These are phyloP conservation scores for Cladosporium sp. DNA, from an alignment of 2,329 filamentous ascomycete genomes.

Conservation along the genomic window DNA sequence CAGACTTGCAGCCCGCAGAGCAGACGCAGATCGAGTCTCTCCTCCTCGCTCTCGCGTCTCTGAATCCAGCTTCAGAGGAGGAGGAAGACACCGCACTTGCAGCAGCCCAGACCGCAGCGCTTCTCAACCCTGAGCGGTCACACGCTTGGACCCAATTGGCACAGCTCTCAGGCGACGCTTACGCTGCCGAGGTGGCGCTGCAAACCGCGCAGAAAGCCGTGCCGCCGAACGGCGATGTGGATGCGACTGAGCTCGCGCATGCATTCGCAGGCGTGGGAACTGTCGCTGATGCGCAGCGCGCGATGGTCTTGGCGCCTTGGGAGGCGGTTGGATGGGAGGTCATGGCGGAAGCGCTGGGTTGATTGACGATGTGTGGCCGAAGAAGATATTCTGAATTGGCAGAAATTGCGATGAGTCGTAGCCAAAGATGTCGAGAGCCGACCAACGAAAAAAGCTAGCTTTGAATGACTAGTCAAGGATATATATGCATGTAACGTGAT, in stretches of 20 bases:
- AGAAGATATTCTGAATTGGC: neutral
- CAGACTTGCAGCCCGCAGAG: slow-evolving; percentile 62
- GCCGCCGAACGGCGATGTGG: slow-evolving; percentile 69
- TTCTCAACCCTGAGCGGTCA: slow-evolving; percentile 76
- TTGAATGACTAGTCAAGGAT: neutral
- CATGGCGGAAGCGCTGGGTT: neutral
- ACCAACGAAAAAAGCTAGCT: neutral
- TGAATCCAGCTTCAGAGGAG: slow-evolving; percentile 49
- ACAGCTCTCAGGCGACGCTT: slow-evolving; percentile 54
- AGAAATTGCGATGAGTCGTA: neutral
- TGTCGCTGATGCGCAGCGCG: slow-evolving; percentile 72
- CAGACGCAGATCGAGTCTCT: slow-evolving; percentile 72
- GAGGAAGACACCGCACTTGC: slow-evolving; percentile 50
- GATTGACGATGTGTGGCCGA: neutral
- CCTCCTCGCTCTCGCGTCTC: slow-evolving; percentile 68
- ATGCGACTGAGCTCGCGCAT: slow-evolving; percentile 67
- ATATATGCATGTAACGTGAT: neutral
- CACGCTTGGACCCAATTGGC: slow-evolving; percentile 80
- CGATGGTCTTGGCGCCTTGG: slow-evolving; percentile 83
- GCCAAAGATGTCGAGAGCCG: neutral
- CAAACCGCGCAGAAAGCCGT: slow-evolving; percentile 73
- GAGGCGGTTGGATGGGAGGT: slow-evolving; percentile 61
- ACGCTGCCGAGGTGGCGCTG: slow-evolving; percentile 74
- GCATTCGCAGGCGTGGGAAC: slow-evolving; percentile 74
- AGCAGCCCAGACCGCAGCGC: slow-evolving; percentile 73